Evolutionary conservation across 2,329 filamentous ascomycete genomes (phyloP).

Genomic region (Cladophialophora psammophila): DNA sequence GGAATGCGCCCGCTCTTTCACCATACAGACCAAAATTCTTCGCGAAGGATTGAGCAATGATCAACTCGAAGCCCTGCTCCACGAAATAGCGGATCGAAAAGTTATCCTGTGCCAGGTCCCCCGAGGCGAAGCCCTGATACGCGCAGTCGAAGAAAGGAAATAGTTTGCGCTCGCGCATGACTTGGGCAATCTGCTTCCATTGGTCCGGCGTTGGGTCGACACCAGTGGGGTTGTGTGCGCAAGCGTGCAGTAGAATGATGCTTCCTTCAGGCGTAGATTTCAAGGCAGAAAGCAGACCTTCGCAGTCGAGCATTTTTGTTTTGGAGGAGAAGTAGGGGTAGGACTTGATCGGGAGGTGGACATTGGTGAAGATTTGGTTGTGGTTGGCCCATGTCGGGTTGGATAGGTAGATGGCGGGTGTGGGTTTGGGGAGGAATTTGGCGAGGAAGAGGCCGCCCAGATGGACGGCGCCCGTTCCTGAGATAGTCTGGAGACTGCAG

Average conservation of each 20-base stretch:
- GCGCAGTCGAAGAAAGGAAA: conserved; percentile 99
- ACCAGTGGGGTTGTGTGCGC: conserved; percentile 97
- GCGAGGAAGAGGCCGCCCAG: conserved; percentile 91
- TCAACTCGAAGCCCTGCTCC: conserved; percentile 81
- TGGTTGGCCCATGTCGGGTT: conserved; percentile 98
- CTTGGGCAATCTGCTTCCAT: conserved; percentile 85
- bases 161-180: conserved; percentile 79
- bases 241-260: conserved; percentile 91
- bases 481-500: conserved; percentile 90
- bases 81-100: conserved; percentile 95
- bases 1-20: conserved; percentile 94
- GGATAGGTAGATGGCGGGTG: conserved; percentile 84
- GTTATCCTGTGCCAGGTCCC: conserved; percentile 82
- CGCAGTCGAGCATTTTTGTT: conserved; percentile 90
- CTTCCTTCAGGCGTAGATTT: conserved; percentile 76
- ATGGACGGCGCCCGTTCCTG: conserved; percentile 93
- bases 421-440: conserved; percentile 77
- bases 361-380: conserved; percentile 97
- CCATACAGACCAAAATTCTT: conserved; percentile 86
- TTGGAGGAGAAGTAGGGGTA: conserved; percentile 95
- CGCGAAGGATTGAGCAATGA: conserved; percentile 67
- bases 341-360: conserved; percentile 75
- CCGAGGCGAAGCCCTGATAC: conserved; percentile 94
- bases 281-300: conserved; percentile 80
- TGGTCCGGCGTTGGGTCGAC: conserved; percentile 93